These are phyloP conservation scores for Bimuria novae-zelandiae DNA, from an alignment of 2,329 filamentous ascomycete genomes.

Conservation along the genomic window DNA sequence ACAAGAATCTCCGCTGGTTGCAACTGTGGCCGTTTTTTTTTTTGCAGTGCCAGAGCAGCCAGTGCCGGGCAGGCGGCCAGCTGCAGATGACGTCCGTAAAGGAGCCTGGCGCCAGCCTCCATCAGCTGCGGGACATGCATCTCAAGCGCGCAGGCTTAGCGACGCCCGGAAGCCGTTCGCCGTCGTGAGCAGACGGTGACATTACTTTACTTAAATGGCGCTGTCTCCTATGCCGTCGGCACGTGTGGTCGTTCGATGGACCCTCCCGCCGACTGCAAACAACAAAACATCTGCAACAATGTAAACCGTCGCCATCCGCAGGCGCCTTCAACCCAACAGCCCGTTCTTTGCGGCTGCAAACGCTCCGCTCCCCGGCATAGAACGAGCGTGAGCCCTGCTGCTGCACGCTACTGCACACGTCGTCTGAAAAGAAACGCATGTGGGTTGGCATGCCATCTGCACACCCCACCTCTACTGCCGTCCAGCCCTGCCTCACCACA, in stretches of 20 bases:
- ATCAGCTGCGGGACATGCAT: conserved; percentile 7
- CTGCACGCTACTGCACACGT: conserved; percentile 27
- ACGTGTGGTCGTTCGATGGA: conserved; percentile 28
- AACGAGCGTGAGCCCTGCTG: conserved; percentile 15
- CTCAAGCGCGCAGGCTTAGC: conserved; percentile 9
- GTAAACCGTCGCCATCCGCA: neutral
- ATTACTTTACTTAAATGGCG: conserved; percentile 13
- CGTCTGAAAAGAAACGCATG: conserved; percentile 25
- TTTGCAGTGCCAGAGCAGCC: neutral
- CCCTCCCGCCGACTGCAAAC: too few species aligned
- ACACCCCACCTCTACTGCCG: conserved; percentile 28
- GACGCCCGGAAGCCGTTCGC: conserved; percentile 22
- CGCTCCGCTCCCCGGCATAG: conserved; percentile 2
- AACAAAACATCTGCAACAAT: too few species aligned
- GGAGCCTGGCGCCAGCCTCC: conserved; percentile 3
- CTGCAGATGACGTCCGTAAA: conserved; percentile 7
- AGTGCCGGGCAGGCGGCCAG: conserved; percentile 3
- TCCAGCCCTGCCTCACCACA: conserved; percentile 13
- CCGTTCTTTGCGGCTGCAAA: conserved; percentile 2
- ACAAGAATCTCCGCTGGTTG: neutral
- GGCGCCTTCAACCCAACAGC: conserved; percentile 3
- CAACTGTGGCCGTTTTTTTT: neutral
- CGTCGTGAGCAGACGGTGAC: conserved; percentile 5
- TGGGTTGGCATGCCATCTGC: conserved; percentile 20
- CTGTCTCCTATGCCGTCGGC: conserved; percentile 21